Conservation (phyloP, 371 early-diverging fungal genomes). For the Coemansia sp. region DNA sequence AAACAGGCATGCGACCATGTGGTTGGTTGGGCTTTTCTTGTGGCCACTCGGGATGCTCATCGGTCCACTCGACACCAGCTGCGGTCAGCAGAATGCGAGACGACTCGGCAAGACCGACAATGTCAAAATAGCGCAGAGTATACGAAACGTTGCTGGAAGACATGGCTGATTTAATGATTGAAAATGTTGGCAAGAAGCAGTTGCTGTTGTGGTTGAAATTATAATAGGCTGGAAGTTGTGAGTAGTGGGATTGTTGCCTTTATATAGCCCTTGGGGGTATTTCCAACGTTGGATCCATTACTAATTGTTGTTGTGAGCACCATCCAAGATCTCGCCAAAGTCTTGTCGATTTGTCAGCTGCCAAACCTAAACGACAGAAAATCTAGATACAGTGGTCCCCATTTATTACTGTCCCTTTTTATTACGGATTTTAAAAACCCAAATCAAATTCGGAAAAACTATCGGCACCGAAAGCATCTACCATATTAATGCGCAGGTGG, state of each 20-base stretch:
- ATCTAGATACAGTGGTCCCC: too few relatives aligned
- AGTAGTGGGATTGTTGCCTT: too few relatives aligned
- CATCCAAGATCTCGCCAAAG: too few relatives aligned
- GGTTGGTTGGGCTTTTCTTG: conserved; percentile 52
- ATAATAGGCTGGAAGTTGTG: not conserved
- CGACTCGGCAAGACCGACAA: conserved; percentile 23
- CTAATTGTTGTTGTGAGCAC: too few relatives aligned
- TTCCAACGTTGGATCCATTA: too few relatives aligned
- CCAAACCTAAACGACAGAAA: too few relatives aligned
- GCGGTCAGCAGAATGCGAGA: conserved; percentile 29
- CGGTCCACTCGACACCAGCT: conserved; percentile 34
- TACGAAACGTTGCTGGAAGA: conserved; percentile 9
- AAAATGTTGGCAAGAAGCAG: not conserved
- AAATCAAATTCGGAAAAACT: too few relatives aligned
- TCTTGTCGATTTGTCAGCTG: too few relatives aligned
- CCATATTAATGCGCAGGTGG: not conserved
- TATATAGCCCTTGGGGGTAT: too few relatives aligned
- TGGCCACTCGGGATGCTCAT: conserved; percentile 51
- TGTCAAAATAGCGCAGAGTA: conserved; percentile 39
- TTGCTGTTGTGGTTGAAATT: not conserved
- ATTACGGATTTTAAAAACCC: too few relatives aligned
- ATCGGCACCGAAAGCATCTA: not conserved
- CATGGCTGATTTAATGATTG: not conserved
- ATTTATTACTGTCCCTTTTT: too few relatives aligned
- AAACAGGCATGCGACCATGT: conserved; percentile 56